Evolutionary conservation across 2,329 filamentous ascomycete species (phyloP), one percentile per base, ranked within the genome.

Genomic region (Pseudogymnoascus sp.): DNA sequence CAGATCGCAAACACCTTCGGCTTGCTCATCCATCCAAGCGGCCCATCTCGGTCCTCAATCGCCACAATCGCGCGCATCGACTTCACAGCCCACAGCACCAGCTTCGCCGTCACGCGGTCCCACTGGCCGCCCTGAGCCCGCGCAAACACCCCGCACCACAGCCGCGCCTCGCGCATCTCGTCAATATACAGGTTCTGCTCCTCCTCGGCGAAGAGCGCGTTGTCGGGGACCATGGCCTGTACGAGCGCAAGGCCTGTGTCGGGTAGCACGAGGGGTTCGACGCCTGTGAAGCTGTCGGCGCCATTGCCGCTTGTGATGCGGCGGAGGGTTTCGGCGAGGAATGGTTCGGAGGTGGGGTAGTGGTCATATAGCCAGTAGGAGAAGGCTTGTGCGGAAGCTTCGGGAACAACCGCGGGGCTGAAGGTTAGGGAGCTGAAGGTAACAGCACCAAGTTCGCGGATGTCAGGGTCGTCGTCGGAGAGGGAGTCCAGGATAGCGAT

Each of bases 161-260:
- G 73, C 16, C 80, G 76, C 3, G 86, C 80, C 73, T 97, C 92
- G 58, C 86, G 80, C 5, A 91, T 84, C 67, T 92, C 87, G 72
- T 97, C 93, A 59, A 93, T 79, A 73, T 91, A 97, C n/a, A 97
- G 80, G 72, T 99, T 99, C 72, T 96, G 92, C 72, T 95, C 92
- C 75, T 99, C 94, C 62, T 91, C 82, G 0, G 84, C 87, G 72
- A 99, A 99, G 0, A 99, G 82, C 3, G 86, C 80, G 65, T 86
- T 83, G 70, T 90, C 83, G 67, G 81, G 78, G 62, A 76, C 74
- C 69, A 84, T 72, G 3, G 82, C 80, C 7, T 71, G 65, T 2
- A 70, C 64, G 19, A 87, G 75, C 58, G 52, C 30, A 35, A 35
- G 25, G 55, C 25, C 62, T 22, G 66, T 58, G 35, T 62, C 35